Evolutionary conservation across 352 stramenopile genomes (phyloP).

Genomic region (Aphanomyces stellatus): DNA sequence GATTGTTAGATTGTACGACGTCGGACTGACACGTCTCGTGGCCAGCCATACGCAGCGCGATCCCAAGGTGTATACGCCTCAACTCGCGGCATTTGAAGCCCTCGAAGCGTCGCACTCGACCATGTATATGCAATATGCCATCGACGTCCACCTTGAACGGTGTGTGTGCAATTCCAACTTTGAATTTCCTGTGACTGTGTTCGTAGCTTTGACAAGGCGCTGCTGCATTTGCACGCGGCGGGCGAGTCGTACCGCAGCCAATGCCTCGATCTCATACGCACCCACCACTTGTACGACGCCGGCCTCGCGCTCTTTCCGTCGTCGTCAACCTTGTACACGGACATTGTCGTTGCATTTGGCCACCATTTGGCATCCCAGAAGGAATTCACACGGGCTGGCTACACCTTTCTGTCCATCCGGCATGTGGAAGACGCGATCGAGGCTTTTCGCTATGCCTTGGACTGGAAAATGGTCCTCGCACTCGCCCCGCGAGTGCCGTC

Average conservation of each 20-base stretch:
- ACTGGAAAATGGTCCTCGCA: conserved; percentile 57
- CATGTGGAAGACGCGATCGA: conserved; percentile 34
- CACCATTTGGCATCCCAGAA: conserved; percentile 32
- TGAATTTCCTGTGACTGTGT: background rate
- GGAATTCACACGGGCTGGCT: conserved; percentile 43
- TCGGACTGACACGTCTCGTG: conserved; percentile 49
- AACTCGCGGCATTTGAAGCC: conserved; percentile 43
- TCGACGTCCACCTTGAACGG: conserved; percentile 44
- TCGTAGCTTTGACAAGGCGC: conserved; percentile 26
- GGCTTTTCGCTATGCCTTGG: conserved; percentile 42
- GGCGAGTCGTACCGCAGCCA: conserved; percentile 25
- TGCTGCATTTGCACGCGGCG: conserved; percentile 33
- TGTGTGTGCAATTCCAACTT: background rate
- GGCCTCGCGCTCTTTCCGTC: conserved; percentile 35
- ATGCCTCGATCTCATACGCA: conserved; percentile 35
- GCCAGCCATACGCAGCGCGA: conserved; percentile 56
- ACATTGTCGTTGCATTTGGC: conserved; percentile 43
- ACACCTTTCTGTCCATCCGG: conserved; percentile 45
- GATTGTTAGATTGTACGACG: conserved; percentile 38
- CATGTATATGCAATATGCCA: conserved; percentile 31
- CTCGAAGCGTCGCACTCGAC: conserved; percentile 28
- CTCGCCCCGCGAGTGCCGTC: conserved; percentile 28
- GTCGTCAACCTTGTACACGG: conserved; percentile 25
- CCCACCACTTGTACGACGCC: conserved; percentile 40
- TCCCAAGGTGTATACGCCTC: conserved; percentile 58